Evolutionary conservation across 2,329 filamentous ascomycete species (phyloP), one percentile per base, ranked within the genome.

Genomic region (Laburnicola sp.): DNA sequence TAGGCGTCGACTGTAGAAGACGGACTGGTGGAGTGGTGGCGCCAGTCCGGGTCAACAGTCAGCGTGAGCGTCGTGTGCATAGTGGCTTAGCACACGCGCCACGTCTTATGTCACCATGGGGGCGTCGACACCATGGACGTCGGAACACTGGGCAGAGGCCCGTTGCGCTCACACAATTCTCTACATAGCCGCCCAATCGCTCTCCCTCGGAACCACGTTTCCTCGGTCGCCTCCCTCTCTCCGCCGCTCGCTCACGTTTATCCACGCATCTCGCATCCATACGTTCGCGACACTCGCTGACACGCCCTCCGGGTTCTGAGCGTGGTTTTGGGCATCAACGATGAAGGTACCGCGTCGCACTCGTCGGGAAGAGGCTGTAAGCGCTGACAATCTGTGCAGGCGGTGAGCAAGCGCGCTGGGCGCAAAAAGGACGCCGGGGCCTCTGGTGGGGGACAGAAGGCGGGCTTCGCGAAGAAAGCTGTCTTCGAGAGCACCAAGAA

Each of bases 401-500:
- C 76, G 54, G 76, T 81, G 56, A 80, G 80, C 45, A 83, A 82
- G 73, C 80, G 81, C 68, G 81, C 81, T 46, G 81, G 80, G 63
- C 79, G 81, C 67, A 82, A 80, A 70, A 82, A 81, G 69, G 80
- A 81, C 63, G 75, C 74, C 25, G 73, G 71, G 43, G 43, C 32
- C 43, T 71, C 70, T 58, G 78, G 76, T 57, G 75, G 75, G 59
- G 71, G 74, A 38, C 75, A 74, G 38, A 78, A 79, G 53, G 78
- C 80, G 64, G 78, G 85, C 57, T 90, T 89, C 75, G 90, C 96
- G 63, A 93, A 92, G 77, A 97, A 97, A 79, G 94, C 94, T 58
- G 90, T 89, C 55, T 99, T 95, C 76, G 94, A 99, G 74, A 90
- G 86, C 54, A 89, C 87, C 60, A 97, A 97, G 83, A 99, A 97